Base-by-base conservation (phyloP, 176 grass and related monocot species). In the Alopecurus myosuroides region DNA sequence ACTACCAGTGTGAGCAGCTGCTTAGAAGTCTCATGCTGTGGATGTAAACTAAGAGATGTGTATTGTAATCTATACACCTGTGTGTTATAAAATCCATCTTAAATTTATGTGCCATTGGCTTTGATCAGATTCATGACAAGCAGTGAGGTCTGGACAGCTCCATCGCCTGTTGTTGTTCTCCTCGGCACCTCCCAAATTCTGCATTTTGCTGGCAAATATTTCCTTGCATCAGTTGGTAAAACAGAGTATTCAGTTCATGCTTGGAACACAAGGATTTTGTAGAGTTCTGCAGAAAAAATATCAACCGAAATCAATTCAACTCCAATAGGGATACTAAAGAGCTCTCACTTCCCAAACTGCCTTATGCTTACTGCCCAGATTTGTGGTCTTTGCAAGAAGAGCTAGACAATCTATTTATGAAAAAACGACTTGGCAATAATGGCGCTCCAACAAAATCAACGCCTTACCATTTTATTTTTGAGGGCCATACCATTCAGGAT, bases 361-460 rank as follows among this genome's bases (percentile, higher is more conserved):
- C 22, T 23, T 60, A 28, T 11, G 25, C 20, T 75, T 35, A 28
- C 28, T n/a, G 18, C 26, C 26, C 3, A 46, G 14, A 30, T 45
- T 33, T 33, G 25, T 46, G 15, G 11, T 31, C 18, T 11, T 36
- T 35, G 3, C 39, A 14, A 79, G 40, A 66, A 45, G 8, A 65
- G 74, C 48, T 37, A 34, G 28, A n/a, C 11, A 65, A n/a, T 14
- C 5, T 66, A 37, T 23, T 77, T 35, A 3, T 76, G 9, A 53
- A 62, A 36, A 22, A 48, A 49, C 7, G 34, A 33, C 42, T 10
- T 19, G 2, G 6, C 18, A 25, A 25, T 44, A 36, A 55, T 30
- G 67, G 65, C 53, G 35, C 42, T 79, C 33, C 44, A 23, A 56
- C 79, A 78, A 86, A 86, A 79, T 12, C 65, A 46, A 74, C 55